phyloP scores from a whole-genome alignment of 2,329 filamentous ascomycete genomes.

The Blastomyces emzantsi region DNA sequence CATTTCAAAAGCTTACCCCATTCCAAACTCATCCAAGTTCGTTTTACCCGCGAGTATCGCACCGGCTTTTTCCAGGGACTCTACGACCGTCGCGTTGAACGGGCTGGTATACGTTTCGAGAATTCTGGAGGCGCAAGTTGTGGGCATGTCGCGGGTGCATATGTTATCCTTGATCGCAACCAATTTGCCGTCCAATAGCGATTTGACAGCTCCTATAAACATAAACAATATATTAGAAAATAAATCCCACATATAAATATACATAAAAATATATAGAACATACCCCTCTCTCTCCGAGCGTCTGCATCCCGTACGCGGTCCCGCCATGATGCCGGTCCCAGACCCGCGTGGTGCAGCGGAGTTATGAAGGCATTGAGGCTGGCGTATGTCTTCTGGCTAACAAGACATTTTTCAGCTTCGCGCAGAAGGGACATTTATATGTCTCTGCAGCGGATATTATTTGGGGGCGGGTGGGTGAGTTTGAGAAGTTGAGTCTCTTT shows the following conservation, averaged over 20 bases:
- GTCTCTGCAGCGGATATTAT: conserved; percentile 7
- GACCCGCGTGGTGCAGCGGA: conserved; percentile 26
- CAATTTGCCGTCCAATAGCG: conserved; percentile 36
- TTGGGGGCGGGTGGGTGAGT: not conserved
- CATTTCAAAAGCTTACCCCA: conserved; percentile 49
- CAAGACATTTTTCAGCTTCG: conserved; percentile 36
- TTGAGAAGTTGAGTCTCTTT: too few species aligned
- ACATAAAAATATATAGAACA: not conserved
- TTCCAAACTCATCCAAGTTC: conserved; percentile 93
- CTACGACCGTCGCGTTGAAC: conserved; percentile 72
- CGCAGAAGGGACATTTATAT: conserved; percentile 39
- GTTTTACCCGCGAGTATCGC: conserved; percentile 66
- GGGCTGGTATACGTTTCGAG: conserved; percentile 64
- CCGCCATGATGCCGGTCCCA: conserved; percentile 27
- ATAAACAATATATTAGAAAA: not conserved
- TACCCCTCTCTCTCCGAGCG: conserved; percentile 29
- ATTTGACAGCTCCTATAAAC: conserved; percentile 19
- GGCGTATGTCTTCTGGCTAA: conserved; percentile 31
- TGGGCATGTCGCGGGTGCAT: conserved; percentile 54
- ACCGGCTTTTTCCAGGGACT: conserved; percentile 54
- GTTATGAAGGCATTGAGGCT: conserved; percentile 36
- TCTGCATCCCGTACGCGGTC: conserved; percentile 33
- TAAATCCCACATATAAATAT: not conserved
- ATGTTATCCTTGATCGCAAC: conserved; percentile 73
- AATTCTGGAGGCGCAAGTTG: conserved; percentile 74